Evolutionary conservation across 441 rosid genomes (phyloP), one percentile per base, ranked within the genome.

Genomic region (Eutrema salsugineum): DNA sequence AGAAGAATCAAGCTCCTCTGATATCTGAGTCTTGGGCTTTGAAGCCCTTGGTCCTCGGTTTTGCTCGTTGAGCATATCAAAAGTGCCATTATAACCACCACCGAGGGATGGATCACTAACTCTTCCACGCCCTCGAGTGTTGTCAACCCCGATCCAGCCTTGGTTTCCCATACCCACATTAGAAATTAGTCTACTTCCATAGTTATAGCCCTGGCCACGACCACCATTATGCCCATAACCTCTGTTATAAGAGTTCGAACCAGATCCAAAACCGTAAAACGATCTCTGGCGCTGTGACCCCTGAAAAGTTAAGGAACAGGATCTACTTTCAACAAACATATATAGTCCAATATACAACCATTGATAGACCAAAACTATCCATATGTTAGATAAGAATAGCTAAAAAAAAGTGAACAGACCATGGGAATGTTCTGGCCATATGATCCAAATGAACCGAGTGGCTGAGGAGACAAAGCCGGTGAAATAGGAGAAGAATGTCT

Each of bases 251-350:
- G 87, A 75, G 79, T 86, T 84, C 1, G 85, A 78, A 72, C 86
- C 85, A 61, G 91, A 81, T 56, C 88, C 88, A 65, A 66, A 78
- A 19, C 84, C 85, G 66, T 81, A 84, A 71, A 80, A 78, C 46
- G 90, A 82, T 75, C 89, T 85, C 76, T 89, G 97, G 72, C 81
- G 87, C 65, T 87, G 95, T 82, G 86, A 76, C 14, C 70, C 88
- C 91, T 86, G 82, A 55, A 11, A 63, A 81, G 44, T 40, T 49
- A 55, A 63, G 46, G 33, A 47, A 60, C 7, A 28, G 12, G 20
- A 53, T 7, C 69, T 53, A 20, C 48, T 66, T 20, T 58, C 24
- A 71, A 22, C 68, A 43, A 71, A 22, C 68, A 43, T 57, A 43
- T 57, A 56, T 5, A 50, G 7, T 47, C 14, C 59, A 53, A 54